Evolutionary conservation across 2,329 filamentous ascomycete species (phyloP).

Genomic region (Hymenoscyphus albidus): DNA sequence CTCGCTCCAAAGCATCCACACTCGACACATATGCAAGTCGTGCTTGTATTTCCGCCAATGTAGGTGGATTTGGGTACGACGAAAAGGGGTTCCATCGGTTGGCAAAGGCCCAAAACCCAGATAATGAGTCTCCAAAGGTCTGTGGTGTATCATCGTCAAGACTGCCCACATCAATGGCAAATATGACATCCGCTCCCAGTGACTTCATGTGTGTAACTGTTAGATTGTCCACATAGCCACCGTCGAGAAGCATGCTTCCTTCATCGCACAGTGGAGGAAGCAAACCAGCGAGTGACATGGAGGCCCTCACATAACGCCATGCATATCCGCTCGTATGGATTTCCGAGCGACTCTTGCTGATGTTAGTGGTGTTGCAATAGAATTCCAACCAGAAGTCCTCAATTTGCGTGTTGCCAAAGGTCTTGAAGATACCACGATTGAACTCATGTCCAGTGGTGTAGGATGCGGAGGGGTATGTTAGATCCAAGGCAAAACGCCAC

Average conservation of each 20-base stretch:
- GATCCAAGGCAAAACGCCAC: slow-evolving; percentile 94
- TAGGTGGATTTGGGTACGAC: slow-evolving; percentile 83
- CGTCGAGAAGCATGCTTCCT: slow-evolving; percentile 92
- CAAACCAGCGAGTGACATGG: slow-evolving; percentile 92
- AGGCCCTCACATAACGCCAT: slow-evolving; percentile 94
- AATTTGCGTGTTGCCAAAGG: slow-evolving; percentile 93
- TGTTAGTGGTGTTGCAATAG: slow-evolving; percentile 99
- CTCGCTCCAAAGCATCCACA: slow-evolving; percentile 88
- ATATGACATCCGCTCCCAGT: slow-evolving; percentile 87
- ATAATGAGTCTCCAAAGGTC: slow-evolving; percentile 87
- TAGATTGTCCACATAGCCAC: slow-evolving; percentile 94
- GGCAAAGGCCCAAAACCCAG: slow-evolving; percentile 88
- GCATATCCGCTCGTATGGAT: slow-evolving; percentile 96
- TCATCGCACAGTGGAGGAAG: slow-evolving; percentile 94
- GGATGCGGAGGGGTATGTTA: slow-evolving; percentile 93
- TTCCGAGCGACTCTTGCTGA: slow-evolving; percentile 86
- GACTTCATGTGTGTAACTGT: slow-evolving; percentile 97
- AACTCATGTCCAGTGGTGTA: slow-evolving; percentile 99
- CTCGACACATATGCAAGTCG: slow-evolving; percentile 91
- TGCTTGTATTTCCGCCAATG: slow-evolving; percentile 91
- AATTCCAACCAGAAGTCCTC: slow-evolving; percentile 99
- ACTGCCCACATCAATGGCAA: slow-evolving; percentile 90
- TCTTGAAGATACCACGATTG: slow-evolving; percentile 98
- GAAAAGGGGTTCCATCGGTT: slow-evolving; percentile 98
- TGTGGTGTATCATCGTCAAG: slow-evolving; percentile 91